Evolutionary conservation across 148 eudicot species (phyloP).

Genomic region (Spergularia marina): DNA sequence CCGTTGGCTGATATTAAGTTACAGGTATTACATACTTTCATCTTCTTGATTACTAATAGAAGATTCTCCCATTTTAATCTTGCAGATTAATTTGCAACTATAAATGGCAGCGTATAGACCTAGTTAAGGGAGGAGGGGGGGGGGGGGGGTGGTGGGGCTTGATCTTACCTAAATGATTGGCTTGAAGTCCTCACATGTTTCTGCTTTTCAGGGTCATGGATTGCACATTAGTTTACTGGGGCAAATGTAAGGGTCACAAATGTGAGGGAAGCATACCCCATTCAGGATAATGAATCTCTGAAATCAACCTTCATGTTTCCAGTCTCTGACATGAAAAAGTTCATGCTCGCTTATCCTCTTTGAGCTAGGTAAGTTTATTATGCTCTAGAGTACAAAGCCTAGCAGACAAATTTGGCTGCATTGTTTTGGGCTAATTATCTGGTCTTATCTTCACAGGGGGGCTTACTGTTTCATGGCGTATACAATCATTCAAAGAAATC

Average conservation of each 20-base stretch:
- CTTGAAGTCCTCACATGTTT: background rate
- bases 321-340: constrained; percentile 4
- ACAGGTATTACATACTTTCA: constrained; percentile 19
- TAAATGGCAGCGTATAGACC: background rate
- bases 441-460: background rate
- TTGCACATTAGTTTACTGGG: background rate
- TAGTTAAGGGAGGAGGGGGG: too few relatives aligned
- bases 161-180: background rate
- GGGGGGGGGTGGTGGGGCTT: too few relatives aligned
- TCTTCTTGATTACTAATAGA: background rate
- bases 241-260: constrained; percentile 1
- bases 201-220: constrained; percentile 1
- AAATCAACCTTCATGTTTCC: background rate
- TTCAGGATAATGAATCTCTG: background rate
- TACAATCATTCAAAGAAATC: background rate
- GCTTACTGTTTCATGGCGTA: background rate
- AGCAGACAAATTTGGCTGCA: background rate
- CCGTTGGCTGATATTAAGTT: background rate
- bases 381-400: background rate
- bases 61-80: background rate
- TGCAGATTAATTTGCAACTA: background rate
- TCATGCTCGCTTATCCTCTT: background rate
- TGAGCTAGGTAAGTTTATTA: background rate
- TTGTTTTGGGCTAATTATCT: background rate
- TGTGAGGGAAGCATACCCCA: background rate